Evolutionary conservation across 345 rosid species (phyloP), one percentile per base, ranked within the genome.

Genomic region (Aurinia saxatilis): DNA sequence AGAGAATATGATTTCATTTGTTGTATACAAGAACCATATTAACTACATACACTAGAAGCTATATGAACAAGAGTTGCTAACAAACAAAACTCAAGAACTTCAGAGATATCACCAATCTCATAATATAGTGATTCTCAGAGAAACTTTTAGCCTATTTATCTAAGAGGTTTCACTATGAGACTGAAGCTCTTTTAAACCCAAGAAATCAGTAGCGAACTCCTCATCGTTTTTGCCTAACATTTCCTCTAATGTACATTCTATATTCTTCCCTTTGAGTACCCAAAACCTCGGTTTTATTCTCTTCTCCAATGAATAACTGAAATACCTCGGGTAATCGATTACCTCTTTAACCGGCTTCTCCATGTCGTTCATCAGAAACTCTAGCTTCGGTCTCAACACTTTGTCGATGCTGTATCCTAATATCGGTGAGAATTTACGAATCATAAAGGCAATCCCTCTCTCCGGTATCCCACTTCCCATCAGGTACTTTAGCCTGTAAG

Each of bases 221-320:
- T 86, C 93, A 16, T 88, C 89, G 38, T 83, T 92, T 73, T 82
- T 88, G 31, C 79, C 79, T 42, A 88, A 77, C 95, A 89, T 87
- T 3, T 86, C 96, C 48, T 86, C 73, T 73, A 86, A 80, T 75
- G 86, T 83, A 54, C 80, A 84, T 16, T 83, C 79, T 23, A 84
- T 47, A 30, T 79, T 83, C 75, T 73, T 79, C 30, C 77, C 82
- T 73, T 77, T 84, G 0, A 88, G 75, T 41, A 82, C 77, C 86
- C 84, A 80, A 72, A 74, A 86, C 71, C 98, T 70, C 48, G 96
- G 96, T 58, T 80, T 86, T 73, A 92, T 92, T 76, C 76, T 88
- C 84, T 82, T 81, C 68, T 92, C 98, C 62, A 92, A 45, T 7
- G 95, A 88, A 63, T 84, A 86, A 67, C 98, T 92, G 40, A 92